A percentile compares a stretch with the other conserved stretches of the same genome.
Conservation (phyloP, 805 yeast genomes). For the Metschnikowia corniflorae region DNA sequence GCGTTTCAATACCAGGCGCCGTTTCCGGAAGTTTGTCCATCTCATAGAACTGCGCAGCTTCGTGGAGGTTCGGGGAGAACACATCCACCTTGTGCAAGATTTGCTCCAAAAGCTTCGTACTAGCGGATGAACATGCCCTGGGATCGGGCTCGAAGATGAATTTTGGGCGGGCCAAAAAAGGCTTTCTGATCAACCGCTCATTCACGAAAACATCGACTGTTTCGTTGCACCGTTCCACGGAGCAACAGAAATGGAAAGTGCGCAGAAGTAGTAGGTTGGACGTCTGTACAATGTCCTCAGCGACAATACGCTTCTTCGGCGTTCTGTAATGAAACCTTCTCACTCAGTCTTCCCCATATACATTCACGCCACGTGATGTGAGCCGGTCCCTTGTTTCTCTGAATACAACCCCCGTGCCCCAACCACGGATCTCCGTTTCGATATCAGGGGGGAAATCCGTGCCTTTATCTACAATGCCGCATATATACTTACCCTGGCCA, state of each 20-base stretch:
- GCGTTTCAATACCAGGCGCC: constrained; percentile 34
- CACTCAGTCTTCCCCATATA: constrained; percentile 59
- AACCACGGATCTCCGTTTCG: constrained; percentile 43
- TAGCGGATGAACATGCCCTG: constrained; percentile 57
- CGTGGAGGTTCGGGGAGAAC: constrained; percentile 82
- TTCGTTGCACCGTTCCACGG: constrained; percentile 56
- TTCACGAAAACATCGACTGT: constrained; percentile 37
- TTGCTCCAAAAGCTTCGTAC: constrained; percentile 27
- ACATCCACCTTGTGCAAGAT: constrained; percentile 50
- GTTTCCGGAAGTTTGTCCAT: constrained; percentile 40
- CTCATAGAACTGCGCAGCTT: constrained; percentile 66
- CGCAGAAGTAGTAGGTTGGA: constrained; percentile 32
- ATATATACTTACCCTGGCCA: constrained; percentile 34
- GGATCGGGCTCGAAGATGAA: constrained; percentile 89
- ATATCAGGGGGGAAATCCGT: constrained; percentile 61
- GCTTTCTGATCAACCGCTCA: background rate
- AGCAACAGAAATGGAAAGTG: constrained; percentile 70
- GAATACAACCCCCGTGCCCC: constrained; percentile 61
- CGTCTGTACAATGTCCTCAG: constrained; percentile 47
- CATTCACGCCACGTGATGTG: constrained; percentile 82
- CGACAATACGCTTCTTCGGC: constrained; percentile 57
- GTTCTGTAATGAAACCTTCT: constrained; percentile 55
- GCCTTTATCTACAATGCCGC: constrained; percentile 79
- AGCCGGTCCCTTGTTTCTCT: constrained; percentile 49
- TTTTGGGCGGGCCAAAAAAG: constrained; percentile 25